These are phyloP conservation scores for Citrus hindsii DNA, from an alignment of 345 rosid genomes.

Conservation along the genomic window DNA sequence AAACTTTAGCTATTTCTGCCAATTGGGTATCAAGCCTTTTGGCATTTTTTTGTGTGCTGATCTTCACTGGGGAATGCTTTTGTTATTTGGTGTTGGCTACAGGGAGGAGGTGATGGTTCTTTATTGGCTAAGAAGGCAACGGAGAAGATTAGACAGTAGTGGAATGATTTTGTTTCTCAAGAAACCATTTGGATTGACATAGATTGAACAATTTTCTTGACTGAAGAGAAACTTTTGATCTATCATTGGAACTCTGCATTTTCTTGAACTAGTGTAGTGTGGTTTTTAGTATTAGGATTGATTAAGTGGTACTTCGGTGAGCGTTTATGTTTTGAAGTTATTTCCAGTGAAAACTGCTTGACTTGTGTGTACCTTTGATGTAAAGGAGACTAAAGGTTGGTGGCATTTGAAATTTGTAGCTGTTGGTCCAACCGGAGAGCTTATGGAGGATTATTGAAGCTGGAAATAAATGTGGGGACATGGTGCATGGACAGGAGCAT, in stretches of 20 bases:
- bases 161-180: constrained; percentile 29
- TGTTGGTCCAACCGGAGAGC: constrained; percentile 17
- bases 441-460: constrained; percentile 35
- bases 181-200: constrained; percentile 33
- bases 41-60: constrained; percentile 14
- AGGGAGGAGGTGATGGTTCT: constrained; percentile 36
- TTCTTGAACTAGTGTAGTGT: constrained; percentile 17
- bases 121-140: constrained; percentile 20
- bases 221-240: constrained; percentile 6
- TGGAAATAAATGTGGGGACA: constrained; percentile 59
- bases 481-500: constrained; percentile 63
- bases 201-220: constrained; percentile 19
- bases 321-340: constrained; percentile 13
- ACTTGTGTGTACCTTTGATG: constrained; percentile 14
- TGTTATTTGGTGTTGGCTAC: constrained; percentile 19
- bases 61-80: constrained; percentile 27
- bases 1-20: constrained; percentile 5
- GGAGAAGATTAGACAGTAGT: constrained; percentile 20
- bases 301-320: constrained; percentile 10
- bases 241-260: constrained; percentile 8
- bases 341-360: constrained; percentile 13
- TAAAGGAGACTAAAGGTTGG: constrained; percentile 9
- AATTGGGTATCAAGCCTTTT: constrained; percentile 17
- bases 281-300: constrained; percentile 5
- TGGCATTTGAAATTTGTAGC: constrained; percentile 7